phyloP scores from a whole-genome alignment of 805 yeast species.

The Ogataea methanolica region DNA sequence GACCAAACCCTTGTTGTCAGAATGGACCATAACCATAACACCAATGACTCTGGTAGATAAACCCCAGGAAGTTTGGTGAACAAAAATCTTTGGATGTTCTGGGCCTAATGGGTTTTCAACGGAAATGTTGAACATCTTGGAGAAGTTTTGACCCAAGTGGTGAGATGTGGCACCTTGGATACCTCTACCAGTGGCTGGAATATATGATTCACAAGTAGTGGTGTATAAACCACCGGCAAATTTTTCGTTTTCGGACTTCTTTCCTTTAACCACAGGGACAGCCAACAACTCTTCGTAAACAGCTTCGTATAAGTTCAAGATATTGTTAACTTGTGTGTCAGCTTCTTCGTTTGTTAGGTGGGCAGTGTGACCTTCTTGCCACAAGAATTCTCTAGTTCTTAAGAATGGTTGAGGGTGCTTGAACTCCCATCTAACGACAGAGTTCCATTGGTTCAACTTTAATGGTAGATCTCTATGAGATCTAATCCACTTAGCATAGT shows the following conservation, averaged over 20 bases:
- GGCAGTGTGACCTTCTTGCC: slow-evolving; percentile 99
- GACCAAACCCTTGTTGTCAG: slow-evolving; percentile 97
- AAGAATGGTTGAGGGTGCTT: slow-evolving; percentile 99
- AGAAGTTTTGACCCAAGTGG: slow-evolving; percentile 95
- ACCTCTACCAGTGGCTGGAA: slow-evolving; percentile 99
- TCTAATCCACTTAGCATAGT: slow-evolving; percentile 98
- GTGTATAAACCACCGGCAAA: slow-evolving; percentile 98
- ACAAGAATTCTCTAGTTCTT: slow-evolving; percentile 97
- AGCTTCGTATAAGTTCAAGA: slow-evolving; percentile 79
- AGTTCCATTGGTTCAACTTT: slow-evolving; percentile 97
- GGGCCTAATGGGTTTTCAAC: slow-evolving; percentile 94
- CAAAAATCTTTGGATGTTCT: slow-evolving; percentile 80
- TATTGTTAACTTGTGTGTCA: slow-evolving; percentile 73
- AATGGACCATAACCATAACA: slow-evolving; percentile 98
- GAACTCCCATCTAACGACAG: slow-evolving; percentile 99
- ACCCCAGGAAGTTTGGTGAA: slow-evolving; percentile 99
- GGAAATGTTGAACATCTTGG: slow-evolving; percentile 93
- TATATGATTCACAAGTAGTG: slow-evolving; percentile 93
- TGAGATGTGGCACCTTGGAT: slow-evolving; percentile 99
- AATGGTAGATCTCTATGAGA: slow-evolving; percentile 97
- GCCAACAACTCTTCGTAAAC: slow-evolving; percentile 91
- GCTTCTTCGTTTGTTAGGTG: slow-evolving; percentile 84
- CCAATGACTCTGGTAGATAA: slow-evolving; percentile 97
- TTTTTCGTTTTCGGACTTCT: slow-evolving; percentile 94
- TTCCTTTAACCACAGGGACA: slow-evolving; percentile 94